Evolutionary conservation across 2,329 filamentous ascomycete species (phyloP).

Genomic region (Colletotrichum tofieldiae): DNA sequence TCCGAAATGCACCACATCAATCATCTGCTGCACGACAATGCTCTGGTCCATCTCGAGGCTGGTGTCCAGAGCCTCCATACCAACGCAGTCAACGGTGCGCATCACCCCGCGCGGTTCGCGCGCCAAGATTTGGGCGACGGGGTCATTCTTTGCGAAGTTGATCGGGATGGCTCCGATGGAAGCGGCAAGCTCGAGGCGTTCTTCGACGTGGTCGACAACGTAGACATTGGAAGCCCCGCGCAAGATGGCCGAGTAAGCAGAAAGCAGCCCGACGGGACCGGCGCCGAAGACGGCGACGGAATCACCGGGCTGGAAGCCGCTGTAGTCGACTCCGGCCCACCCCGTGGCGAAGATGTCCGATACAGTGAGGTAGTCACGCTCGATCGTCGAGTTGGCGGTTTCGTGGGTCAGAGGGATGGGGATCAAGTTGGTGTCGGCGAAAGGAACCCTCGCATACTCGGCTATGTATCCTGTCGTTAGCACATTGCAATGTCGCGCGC

Average conservation of each 20-base stretch:
- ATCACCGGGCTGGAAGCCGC: constrained; percentile 73
- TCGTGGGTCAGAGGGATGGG: constrained; percentile 61
- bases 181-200: constrained; percentile 43
- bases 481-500: neutral
- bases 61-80: constrained; percentile 43
- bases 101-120: constrained; percentile 40
- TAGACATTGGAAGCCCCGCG: constrained; percentile 45
- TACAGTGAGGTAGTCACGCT: constrained; percentile 70
- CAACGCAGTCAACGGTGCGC: constrained; percentile 44
- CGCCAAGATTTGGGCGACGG: constrained; percentile 44
- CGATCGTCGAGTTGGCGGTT: constrained; percentile 66
- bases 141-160: constrained; percentile 40
- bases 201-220: constrained; percentile 45
- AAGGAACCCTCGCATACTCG: constrained; percentile 74
- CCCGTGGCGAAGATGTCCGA: constrained; percentile 64
- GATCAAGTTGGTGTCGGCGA: constrained; percentile 76
- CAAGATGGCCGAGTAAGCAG: constrained; percentile 46
- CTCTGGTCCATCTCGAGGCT: constrained; percentile 38
- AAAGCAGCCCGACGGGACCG: constrained; percentile 75
- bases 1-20: constrained; percentile 36
- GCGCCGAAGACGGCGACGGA: constrained; percentile 75
- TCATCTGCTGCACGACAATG: constrained; percentile 43
- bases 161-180: constrained; percentile 45
- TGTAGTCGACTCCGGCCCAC: constrained; percentile 70
- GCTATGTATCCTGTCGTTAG: constrained; percentile 35